Evolutionary conservation across 257 asterid genomes (phyloP).

Genomic region (Paulownia fortunei): DNA sequence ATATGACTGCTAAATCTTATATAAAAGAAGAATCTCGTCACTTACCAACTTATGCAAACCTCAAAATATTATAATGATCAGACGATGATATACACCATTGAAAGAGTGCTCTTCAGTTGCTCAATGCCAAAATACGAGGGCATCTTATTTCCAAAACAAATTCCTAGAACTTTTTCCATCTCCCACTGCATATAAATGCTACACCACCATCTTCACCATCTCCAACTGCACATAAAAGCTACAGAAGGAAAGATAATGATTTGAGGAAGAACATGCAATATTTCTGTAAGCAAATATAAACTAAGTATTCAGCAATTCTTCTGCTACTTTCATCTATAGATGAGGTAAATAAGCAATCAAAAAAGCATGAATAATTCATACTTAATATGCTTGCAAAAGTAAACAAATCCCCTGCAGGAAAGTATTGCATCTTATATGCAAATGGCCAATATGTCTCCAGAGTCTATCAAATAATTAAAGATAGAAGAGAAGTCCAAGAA

Average conservation of each 20-base stretch:
- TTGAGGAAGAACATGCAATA: background rate
- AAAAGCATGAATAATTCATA: background rate
- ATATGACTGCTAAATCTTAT: background rate
- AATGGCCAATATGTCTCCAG: conserved; percentile 1
- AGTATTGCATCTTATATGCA: background rate
- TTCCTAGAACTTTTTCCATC: background rate
- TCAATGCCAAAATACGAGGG: background rate
- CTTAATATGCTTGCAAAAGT: conserved; percentile 3
- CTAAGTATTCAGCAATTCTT: conserved; percentile 5
- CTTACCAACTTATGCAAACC: conserved; percentile 27
- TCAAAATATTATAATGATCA: background rate
- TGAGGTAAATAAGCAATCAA: background rate
- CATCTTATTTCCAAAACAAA: conserved; percentile 14
- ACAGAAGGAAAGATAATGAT: conserved; percentile 4
- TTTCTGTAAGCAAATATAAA: conserved; percentile 6
- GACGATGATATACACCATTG: conserved; percentile 19
- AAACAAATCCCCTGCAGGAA: conserved; percentile 3
- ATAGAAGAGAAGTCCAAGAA: background rate
- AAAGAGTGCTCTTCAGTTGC: conserved; percentile 19
- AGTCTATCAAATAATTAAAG: background rate
- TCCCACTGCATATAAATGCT: conserved; percentile 9
- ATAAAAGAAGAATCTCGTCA: background rate
- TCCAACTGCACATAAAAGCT: conserved; percentile 11
- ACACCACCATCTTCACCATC: background rate
- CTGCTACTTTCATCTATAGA: background rate